Evolutionary conservation across 148 eudicot species (phyloP).

Genomic region (Amaranthus cruentus): DNA sequence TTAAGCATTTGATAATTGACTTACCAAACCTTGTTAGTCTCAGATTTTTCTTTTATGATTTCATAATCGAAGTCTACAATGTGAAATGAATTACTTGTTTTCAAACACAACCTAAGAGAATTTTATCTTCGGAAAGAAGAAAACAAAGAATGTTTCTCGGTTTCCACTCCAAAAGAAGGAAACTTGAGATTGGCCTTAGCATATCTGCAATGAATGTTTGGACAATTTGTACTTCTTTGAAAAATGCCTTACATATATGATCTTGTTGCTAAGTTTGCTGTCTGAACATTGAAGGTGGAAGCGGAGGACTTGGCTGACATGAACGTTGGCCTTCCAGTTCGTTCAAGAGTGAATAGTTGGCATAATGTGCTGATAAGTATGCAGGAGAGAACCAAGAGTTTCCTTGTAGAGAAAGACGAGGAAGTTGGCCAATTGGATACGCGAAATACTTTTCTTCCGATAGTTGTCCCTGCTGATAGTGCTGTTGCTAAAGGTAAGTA

Average conservation of each 20-base stretch:
- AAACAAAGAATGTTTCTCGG: neutral
- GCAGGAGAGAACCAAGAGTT: conserved; percentile 60
- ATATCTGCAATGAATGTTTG: neutral
- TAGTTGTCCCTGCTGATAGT: conserved; percentile 24
- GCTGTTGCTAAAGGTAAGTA: conserved; percentile 27
- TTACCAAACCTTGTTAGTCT: too few species aligned
- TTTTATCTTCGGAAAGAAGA: neutral
- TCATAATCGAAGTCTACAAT: too few species aligned
- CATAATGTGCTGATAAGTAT: conserved; percentile 58
- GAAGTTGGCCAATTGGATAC: conserved; percentile 14
- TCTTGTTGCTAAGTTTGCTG: conserved; percentile 7
- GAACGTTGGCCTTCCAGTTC: conserved; percentile 74
- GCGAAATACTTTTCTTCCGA: conserved; percentile 29
- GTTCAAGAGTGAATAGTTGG: conserved; percentile 88
- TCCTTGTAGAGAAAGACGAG: conserved; percentile 37
- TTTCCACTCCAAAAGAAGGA: neutral
- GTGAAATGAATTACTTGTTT: too few species aligned
- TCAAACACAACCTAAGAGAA: too few species aligned
- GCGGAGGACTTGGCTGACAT: conserved; percentile 72
- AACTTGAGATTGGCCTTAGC: neutral
- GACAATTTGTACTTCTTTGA: neutral
- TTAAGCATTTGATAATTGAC: too few species aligned
- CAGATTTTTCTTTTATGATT: too few species aligned
- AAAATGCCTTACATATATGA: neutral
- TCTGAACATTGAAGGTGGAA: conserved; percentile 42